Evolutionary conservation across 257 asterid genomes (phyloP).

Genomic region (Ilex aquifolium): DNA sequence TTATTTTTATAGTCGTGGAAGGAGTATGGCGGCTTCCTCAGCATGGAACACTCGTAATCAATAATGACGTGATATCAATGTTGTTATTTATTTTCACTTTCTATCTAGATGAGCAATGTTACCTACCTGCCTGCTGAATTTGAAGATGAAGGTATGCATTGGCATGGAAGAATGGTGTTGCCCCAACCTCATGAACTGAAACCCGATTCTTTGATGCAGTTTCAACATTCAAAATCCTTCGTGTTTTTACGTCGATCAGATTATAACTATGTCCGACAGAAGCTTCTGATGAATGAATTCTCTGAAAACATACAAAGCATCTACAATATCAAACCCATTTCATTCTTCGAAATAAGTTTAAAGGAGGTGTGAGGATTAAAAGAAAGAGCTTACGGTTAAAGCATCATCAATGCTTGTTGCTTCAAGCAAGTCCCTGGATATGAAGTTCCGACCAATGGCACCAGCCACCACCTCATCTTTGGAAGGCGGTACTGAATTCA

Average conservation of each 20-base stretch:
- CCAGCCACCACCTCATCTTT: slow-evolving; percentile 65
- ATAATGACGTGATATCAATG: neutral
- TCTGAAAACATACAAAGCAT: slow-evolving; percentile 36
- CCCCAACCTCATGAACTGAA: slow-evolving; percentile 54
- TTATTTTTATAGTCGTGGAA: too few relatives aligned
- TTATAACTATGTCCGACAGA: slow-evolving; percentile 86
- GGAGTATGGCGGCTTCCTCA: too few relatives aligned
- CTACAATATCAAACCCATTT: slow-evolving; percentile 1
- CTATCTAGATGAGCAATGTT: neutral
- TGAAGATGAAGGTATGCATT: slow-evolving; percentile 81
- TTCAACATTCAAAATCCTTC: slow-evolving; percentile 79
- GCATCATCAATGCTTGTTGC: slow-evolving; percentile 72
- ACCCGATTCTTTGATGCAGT: slow-evolving; percentile 75
- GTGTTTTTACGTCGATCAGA: slow-evolving; percentile 45
- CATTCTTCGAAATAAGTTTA: too few relatives aligned
- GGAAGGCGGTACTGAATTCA: slow-evolving; percentile 82
- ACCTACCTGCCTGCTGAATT: slow-evolving; percentile 62
- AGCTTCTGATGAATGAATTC: slow-evolving; percentile 53
- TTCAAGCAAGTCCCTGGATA: slow-evolving; percentile 77
- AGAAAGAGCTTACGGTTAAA: slow-evolving; percentile 37
- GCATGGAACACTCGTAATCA: too few relatives aligned
- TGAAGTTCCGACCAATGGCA: slow-evolving; percentile 72
- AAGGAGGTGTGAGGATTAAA: neutral
- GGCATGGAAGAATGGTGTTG: slow-evolving; percentile 78
- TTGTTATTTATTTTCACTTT: neutral